These are phyloP conservation scores for Dipteronia dyeriana DNA, from an alignment of 345 rosid genomes.

Conservation along the genomic window DNA sequence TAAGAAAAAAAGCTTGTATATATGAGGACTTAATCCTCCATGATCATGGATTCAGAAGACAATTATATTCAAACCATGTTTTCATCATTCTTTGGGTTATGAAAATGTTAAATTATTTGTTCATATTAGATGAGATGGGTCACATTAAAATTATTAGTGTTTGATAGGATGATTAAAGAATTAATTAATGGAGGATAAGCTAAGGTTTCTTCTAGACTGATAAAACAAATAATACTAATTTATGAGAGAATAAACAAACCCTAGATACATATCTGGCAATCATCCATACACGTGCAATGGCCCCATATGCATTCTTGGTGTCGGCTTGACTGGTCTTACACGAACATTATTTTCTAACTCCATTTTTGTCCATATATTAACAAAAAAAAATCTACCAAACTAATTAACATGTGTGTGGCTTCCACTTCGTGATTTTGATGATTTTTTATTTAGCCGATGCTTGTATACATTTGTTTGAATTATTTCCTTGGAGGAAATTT, in stretches of 20 bases:
- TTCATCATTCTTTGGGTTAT: slow-evolving; percentile 12
- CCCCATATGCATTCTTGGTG: slow-evolving; percentile 49
- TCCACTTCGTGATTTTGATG: neutral
- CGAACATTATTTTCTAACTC: slow-evolving; percentile 35
- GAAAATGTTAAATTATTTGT: neutral
- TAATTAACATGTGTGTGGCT: neutral
- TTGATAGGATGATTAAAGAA: slow-evolving; percentile 10
- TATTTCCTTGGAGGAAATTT: neutral
- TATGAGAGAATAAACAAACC: slow-evolving; percentile 2
- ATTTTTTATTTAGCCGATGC: neutral
- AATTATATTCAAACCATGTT: slow-evolving; percentile 7
- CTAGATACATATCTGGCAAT: slow-evolving; percentile 32
- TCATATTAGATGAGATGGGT: slow-evolving; percentile 16
- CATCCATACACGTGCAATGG: slow-evolving; percentile 57
- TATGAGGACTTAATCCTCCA: neutral
- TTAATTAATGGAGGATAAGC: neutral
- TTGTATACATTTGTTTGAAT: neutral
- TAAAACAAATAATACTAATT: neutral
- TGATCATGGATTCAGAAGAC: slow-evolving; percentile 3
- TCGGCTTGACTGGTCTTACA: slow-evolving; percentile 65
- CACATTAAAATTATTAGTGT: slow-evolving; percentile 1
- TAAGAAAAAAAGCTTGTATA: too few relatives aligned
- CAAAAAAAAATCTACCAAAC: neutral
- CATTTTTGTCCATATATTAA: slow-evolving; percentile 24
- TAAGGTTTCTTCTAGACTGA: slow-evolving; percentile 20